phyloP scores from a whole-genome alignment of 148 eudicot genomes.

The Rhododendron griersonianum region DNA sequence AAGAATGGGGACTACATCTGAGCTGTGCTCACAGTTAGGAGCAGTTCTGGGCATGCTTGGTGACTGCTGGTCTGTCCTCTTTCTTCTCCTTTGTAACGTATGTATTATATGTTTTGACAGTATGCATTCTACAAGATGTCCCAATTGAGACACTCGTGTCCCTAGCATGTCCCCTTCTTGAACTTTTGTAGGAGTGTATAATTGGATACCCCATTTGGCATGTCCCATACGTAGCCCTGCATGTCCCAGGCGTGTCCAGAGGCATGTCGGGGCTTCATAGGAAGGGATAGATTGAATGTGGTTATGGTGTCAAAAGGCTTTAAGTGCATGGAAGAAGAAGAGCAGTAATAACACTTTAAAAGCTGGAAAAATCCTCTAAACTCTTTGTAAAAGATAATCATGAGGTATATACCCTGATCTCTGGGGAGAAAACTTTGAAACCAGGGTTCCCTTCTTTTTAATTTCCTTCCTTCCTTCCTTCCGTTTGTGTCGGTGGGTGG shows the following conservation, averaged over 20 bases:
- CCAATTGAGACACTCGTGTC: neutral
- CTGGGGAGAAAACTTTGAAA: no score
- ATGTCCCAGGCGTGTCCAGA: neutral
- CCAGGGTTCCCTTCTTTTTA: no score
- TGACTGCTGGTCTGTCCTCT: constrained; percentile 76
- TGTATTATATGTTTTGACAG: neutral
- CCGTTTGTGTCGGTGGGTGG: no score
- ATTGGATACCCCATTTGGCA: neutral
- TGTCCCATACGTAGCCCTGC: neutral
- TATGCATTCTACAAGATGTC: neutral
- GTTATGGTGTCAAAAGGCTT: no score
- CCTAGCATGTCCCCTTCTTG: neutral
- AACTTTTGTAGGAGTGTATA: neutral
- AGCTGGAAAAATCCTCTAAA: neutral
- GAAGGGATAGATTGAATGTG: no score
- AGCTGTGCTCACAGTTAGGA: constrained; percentile 87
- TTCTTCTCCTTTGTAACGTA: neutral
- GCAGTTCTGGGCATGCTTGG: constrained; percentile 95
- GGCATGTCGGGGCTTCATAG: no score
- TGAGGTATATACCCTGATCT: no score
- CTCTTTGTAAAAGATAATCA: neutral
- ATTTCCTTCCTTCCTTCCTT: no score
- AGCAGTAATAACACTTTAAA: neutral
- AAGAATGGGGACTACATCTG: constrained; percentile 59
- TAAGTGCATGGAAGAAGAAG: neutral